Conservation (phyloP, 1,139 yeast genomes). For the Candida smagusa region DNA sequence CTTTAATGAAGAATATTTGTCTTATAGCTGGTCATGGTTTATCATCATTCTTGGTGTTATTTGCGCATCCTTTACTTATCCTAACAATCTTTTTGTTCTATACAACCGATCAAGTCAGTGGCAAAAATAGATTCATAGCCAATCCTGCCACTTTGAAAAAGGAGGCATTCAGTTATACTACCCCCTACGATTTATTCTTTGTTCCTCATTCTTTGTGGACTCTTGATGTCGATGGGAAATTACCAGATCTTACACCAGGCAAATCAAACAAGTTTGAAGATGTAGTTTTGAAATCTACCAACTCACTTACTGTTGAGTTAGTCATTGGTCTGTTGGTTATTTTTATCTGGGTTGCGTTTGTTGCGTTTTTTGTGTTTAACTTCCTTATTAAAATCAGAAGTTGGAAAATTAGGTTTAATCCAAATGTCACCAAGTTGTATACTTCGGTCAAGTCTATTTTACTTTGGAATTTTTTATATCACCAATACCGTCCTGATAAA, state of each 20-base stretch:
- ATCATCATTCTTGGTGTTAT: constrained; percentile 30
- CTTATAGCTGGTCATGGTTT: constrained; percentile 33
- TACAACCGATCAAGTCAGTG: constrained; percentile 17
- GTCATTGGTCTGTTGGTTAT: constrained; percentile 31
- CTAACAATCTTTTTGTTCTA: constrained; percentile 38
- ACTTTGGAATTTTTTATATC: constrained; percentile 46
- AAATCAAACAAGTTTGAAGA: not conserved
- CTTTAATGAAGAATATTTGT: constrained; percentile 21
- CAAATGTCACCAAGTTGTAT: constrained; percentile 36
- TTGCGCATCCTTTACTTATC: constrained; percentile 46
- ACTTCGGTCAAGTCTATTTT: constrained; percentile 47
- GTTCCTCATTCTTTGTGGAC: constrained; percentile 4
- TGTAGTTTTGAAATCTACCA: too few species aligned
- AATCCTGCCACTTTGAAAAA: constrained; percentile 14
- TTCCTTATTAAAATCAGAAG: constrained; percentile 23
- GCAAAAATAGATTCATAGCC: constrained; percentile 14
- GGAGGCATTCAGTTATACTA: constrained; percentile 25
- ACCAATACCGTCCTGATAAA: constrained; percentile 41
- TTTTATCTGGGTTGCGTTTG: constrained; percentile 30
- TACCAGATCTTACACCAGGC: not conserved
- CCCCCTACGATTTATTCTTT: constrained; percentile 25
- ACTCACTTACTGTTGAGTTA: constrained; percentile 9
- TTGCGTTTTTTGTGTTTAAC: constrained; percentile 29
- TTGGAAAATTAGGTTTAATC: constrained; percentile 15
- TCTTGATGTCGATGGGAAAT: not conserved